Percentiles rank a stretch among this genome's conserved stretches.
These are phyloP conservation scores for Elongisporangium undulatum DNA, from an alignment of 352 stramenopile species.

Conservation along the genomic window DNA sequence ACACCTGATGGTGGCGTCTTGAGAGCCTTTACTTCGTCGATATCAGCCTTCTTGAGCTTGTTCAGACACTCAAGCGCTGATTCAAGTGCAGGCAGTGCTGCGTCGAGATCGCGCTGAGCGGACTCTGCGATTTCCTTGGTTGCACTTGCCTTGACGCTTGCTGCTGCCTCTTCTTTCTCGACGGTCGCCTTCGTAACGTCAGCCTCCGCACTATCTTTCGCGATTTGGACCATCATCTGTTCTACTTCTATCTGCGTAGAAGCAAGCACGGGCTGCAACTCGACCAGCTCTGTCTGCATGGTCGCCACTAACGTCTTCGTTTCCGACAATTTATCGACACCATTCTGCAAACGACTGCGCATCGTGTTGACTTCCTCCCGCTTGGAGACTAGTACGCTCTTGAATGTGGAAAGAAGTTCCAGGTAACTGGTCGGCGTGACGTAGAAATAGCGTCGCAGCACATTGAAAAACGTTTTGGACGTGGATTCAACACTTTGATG, in stretches of 20 bases:
- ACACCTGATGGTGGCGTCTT: constrained; percentile 89
- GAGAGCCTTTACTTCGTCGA: constrained; percentile 90
- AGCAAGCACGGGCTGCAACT: constrained; percentile 75
- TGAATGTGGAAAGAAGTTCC: constrained; percentile 92
- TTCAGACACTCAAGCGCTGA: constrained; percentile 87
- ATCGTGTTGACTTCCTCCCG: constrained; percentile 86
- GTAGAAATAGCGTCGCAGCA: constrained; percentile 90
- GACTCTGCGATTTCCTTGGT: constrained; percentile 91
- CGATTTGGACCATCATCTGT: constrained; percentile 90
- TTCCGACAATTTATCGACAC: constrained; percentile 86
- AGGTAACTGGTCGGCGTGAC: constrained; percentile 94
- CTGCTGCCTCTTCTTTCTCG: constrained; percentile 86
- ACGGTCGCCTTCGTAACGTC: constrained; percentile 84
- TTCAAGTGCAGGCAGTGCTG: constrained; percentile 82
- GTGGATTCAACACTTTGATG: constrained; percentile 88
- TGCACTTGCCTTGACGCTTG: constrained; percentile 79
- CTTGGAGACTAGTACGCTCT: constrained; percentile 85
- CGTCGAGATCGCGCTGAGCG: constrained; percentile 84
- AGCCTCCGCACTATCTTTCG: constrained; percentile 86
- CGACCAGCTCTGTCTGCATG: constrained; percentile 83
- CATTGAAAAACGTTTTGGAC: constrained; percentile 81
- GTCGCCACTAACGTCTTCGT: constrained; percentile 77
- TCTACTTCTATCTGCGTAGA: constrained; percentile 80
- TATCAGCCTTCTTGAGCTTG: constrained; percentile 88
- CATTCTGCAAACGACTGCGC: constrained; percentile 84